Conservation (phyloP, 179 eudicot genomes). For the Silene coronaria region DNA sequence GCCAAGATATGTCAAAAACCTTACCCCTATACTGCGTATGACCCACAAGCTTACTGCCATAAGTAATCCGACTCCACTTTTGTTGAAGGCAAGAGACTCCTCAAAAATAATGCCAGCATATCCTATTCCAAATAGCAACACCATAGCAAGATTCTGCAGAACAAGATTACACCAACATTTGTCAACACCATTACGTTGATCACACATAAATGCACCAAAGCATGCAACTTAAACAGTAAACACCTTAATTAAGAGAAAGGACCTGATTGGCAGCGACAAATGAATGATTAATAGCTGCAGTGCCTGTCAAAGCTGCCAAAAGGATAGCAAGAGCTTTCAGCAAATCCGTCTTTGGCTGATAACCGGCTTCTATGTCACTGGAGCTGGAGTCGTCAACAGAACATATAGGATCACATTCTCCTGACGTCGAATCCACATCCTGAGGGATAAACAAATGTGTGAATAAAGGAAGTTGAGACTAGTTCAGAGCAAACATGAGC, state of each 20-base stretch:
- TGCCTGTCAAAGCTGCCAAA: conserved; percentile 72
- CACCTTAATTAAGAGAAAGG: conserved; percentile 9
- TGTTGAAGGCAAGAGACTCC: conserved; percentile 92
- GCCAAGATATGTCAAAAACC: conserved; percentile 14
- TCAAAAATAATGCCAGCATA: conserved; percentile 92
- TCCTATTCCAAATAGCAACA: conserved; percentile 77
- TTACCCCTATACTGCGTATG: conserved; percentile 85
- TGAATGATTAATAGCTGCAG: conserved; percentile 76
- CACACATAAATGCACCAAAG: conserved; percentile 1
- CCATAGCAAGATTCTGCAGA: conserved; percentile 87
- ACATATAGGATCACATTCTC: conserved; percentile 85
- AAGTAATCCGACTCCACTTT: conserved; percentile 92
- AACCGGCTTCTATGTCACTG: conserved; percentile 45
- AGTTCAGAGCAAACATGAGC: conserved; percentile 1
- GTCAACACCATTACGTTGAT: conserved; percentile 3
- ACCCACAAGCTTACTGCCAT: conserved; percentile 98
- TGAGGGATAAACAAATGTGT: conserved; percentile 26
- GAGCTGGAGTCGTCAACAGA: conserved; percentile 82
- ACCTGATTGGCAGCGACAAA: conserved; percentile 99
- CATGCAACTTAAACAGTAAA: conserved; percentile 19
- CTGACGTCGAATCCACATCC: conserved; percentile 49
- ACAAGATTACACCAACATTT: conserved; percentile 12
- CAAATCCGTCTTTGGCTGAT: conserved; percentile 79
- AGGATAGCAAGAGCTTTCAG: conserved; percentile 72
- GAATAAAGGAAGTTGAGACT: conserved; percentile 15